These are phyloP conservation scores for Sisymbrium altissimum DNA, from an alignment of 345 rosid genomes.

Conservation along the genomic window DNA sequence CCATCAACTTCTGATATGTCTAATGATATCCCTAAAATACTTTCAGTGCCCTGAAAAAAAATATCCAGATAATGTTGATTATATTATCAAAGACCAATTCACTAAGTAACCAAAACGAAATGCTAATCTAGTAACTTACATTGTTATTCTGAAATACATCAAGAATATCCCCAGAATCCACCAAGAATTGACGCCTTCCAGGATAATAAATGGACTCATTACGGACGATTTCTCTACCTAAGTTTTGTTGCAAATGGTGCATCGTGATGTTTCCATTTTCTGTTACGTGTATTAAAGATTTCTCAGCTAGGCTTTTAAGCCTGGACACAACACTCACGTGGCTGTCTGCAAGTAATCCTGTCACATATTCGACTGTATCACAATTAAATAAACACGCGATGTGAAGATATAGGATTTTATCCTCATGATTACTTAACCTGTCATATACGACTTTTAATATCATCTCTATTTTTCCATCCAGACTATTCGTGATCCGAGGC, in stretches of 20 bases:
- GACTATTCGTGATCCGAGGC: neutral
- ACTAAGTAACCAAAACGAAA: neutral
- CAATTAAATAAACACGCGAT: conserved; percentile 31
- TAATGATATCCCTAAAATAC: conserved; percentile 11
- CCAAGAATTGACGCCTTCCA: conserved; percentile 11
- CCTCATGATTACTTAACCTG: neutral
- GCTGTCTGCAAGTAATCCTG: neutral
- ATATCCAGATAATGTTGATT: neutral
- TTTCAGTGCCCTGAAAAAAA: conserved; percentile 18
- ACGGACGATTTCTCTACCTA: conserved; percentile 25
- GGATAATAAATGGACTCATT: neutral
- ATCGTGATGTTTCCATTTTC: neutral
- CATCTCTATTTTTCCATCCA: neutral
- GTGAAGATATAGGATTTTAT: conserved; percentile 24
- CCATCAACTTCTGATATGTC: neutral
- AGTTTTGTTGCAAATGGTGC: conserved; percentile 26
- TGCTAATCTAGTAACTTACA: neutral
- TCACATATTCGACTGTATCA: neutral
- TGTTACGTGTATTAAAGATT: conserved; percentile 15
- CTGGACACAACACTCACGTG: neutral
- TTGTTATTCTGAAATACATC: neutral
- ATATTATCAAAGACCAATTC: neutral
- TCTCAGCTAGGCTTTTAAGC: conserved; percentile 3
- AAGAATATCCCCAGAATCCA: conserved; percentile 9
- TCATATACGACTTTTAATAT: conserved; percentile 23